Evolutionary conservation across 768 basidiomycete species (phyloP), one percentile per base, ranked within the genome.

Genomic region (Trametes villosa): DNA sequence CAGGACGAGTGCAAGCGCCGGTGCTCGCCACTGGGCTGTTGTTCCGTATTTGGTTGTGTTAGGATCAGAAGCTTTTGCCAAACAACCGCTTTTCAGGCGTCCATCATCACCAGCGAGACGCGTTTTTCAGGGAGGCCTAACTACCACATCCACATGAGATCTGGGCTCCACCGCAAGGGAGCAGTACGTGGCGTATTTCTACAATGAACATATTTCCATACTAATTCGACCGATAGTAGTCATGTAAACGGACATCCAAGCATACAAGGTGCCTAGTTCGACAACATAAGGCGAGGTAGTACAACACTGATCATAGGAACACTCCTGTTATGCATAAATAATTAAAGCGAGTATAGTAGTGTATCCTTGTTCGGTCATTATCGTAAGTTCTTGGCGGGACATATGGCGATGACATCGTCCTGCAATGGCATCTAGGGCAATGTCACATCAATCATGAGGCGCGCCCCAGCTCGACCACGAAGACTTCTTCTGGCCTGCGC

Each of bases 61-160:
- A 57, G 54, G 44, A 55, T 62, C 45, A 9, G 36, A 65, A 46
- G 64, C 60, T 57, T 7, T 56, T 65, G 64, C 47, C 49, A 65
- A 65, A 65, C 64, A 65, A 50, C 60, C 54, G 18, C 48, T 26
- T n/a, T 8, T 36, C 8, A 22, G 26, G 31, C 42, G 34, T 27
- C 2, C 36, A 24, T 29, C 9, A 33, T 9, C 22, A 41, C 38
- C n/a, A 4, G 42, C n/a, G 9, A 9, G 9, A 4, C 36, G 15
- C 15, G 13, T 38, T 38, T 13, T 22, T 26, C 22, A 26, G 20
- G 4, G 22, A 9, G 22, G 44, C 44, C 44, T 45, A 7, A 42
- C 7, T 13, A 12, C 36, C 36, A 38, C 5, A 4, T 4, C n/a
- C n/a, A n/a, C n/a, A n/a, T n/a, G n/a, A n/a, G n/a, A n/a, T n/a